Evolutionary conservation across 108 stramenopile genomes (phyloP), one percentile per base, ranked within the genome.

Genomic region (Seminavis robusta): DNA sequence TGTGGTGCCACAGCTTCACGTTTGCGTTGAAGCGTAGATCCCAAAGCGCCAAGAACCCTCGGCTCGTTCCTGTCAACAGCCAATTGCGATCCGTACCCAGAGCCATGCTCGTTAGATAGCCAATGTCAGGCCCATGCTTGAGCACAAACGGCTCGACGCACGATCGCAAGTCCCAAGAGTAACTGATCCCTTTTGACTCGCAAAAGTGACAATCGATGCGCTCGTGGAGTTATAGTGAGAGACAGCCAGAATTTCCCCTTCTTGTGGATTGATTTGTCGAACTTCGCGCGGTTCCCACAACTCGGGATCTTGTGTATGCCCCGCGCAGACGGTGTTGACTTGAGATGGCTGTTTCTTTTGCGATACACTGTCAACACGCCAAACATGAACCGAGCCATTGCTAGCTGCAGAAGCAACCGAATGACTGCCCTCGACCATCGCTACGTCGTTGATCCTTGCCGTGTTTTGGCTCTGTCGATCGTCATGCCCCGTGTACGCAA

Each of bases 1-100:
- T 81, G 76, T 97, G 94, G 13, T 87, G 79, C 96, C 94, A 97
- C 19, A 95, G 56, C 30, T 92, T 92, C 45, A 91, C 77, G 24
- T 80, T 65, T 40, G 82, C 55, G 55, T 93, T 86, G 56, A 80
- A 94, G 13, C 92, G 73, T 16, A 94, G 55, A 46, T 94, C 92
- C 82, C 83, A 94, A 43, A 94, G 51, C 0, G 79, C 52, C 1
- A 84, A 33, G 56, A 49, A 77, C 4, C 80, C 77, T 52, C 52
- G 63, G 58, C 69, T 83, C 3, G 92, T 94, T 32, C 97, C 92
- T 20, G 85, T 84, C 7, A 84, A 79, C 20, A 94, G 59, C 94
- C 94, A 97, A 49, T 90, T 83, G 44, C 84, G 80, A 54, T 95
- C 94, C 50, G 70, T 74, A 11, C 95, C 94, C 16, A 95, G 49